phyloP scores from a whole-genome alignment of 2,329 filamentous ascomycete genomes.

The Penicillium sp. region DNA sequence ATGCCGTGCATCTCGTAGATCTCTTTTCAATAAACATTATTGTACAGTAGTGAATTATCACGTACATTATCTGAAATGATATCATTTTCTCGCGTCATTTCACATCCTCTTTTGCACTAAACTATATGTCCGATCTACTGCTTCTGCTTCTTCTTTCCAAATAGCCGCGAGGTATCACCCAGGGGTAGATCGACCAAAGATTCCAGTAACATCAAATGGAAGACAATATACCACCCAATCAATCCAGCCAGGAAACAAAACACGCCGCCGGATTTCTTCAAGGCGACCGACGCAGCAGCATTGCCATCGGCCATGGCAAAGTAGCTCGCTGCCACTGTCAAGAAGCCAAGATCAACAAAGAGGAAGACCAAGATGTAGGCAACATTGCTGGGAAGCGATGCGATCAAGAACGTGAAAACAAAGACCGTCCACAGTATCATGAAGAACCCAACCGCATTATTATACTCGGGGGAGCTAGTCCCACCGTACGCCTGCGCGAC shows the following conservation, averaged over 20 bases:
- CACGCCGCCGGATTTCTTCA: constrained; percentile 40
- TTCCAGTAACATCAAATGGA: constrained; percentile 45
- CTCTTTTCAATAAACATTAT: background rate
- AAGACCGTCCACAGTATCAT: constrained; percentile 52
- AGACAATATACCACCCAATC: constrained; percentile 50
- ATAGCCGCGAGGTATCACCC: constrained; percentile 46
- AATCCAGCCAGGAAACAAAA: constrained; percentile 51
- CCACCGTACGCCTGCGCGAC: constrained; percentile 48
- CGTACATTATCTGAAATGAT: background rate
- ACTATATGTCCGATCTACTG: constrained; percentile 5
- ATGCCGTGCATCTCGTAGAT: constrained; percentile 23
- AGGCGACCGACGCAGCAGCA: background rate
- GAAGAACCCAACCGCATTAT: constrained; percentile 55
- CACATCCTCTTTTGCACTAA: background rate
- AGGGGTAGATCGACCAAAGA: constrained; percentile 43
- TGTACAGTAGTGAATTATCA: background rate
- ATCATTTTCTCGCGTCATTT: background rate
- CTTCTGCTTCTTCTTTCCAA: constrained; percentile 32
- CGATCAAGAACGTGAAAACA: constrained; percentile 42
- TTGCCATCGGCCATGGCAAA: constrained; percentile 3
- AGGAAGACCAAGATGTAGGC: background rate
- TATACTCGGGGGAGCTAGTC: constrained; percentile 43
- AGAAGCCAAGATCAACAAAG: background rate
- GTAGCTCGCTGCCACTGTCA: background rate
- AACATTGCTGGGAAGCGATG: background rate